Conservation (phyloP, 2,329 filamentous ascomycete genomes). For the Cercospora citrullina region DNA sequence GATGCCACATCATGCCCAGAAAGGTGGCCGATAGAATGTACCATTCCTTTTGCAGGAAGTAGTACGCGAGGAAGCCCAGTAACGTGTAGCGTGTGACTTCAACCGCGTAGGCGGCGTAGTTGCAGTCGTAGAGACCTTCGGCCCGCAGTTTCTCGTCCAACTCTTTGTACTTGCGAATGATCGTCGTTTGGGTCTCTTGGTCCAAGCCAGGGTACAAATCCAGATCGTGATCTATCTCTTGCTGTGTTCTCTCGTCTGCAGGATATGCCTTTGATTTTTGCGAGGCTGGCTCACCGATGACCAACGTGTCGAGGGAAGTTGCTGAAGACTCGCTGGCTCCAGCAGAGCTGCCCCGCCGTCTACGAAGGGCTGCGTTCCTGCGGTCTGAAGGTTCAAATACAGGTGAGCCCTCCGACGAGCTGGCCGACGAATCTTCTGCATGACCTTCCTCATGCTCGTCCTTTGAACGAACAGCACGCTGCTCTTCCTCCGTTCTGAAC, state of each 20-base stretch:
- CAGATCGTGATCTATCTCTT: constrained; percentile 73
- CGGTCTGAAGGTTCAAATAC: constrained; percentile 56
- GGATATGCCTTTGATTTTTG: constrained; percentile 46
- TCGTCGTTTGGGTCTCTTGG: constrained; percentile 67
- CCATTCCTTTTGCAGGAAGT: constrained; percentile 45
- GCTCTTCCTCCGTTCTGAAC: constrained; percentile 60
- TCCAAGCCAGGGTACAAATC: constrained; percentile 81
- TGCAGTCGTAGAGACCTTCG: constrained; percentile 79
- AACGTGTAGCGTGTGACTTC: constrained; percentile 72
- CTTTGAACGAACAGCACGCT: constrained; percentile 15
- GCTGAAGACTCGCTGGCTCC: constrained; percentile 50
- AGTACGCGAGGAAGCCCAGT: constrained; percentile 63
- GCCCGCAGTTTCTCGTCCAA: constrained; percentile 70
- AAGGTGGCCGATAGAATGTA: constrained; percentile 66
- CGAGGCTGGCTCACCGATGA: constrained; percentile 39
- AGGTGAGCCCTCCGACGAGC: constrained; percentile 59
- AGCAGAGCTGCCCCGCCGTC: constrained; percentile 40
- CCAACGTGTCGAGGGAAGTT: constrained; percentile 61
- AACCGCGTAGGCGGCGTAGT: constrained; percentile 74
- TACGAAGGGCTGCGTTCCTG: constrained; percentile 36
- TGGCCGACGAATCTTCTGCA: constrained; percentile 50
- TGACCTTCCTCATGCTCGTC: constrained; percentile 28
- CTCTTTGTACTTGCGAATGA: constrained; percentile 78
- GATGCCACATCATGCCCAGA: constrained; percentile 87
- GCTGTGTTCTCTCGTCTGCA: constrained; percentile 69